Base-by-base conservation (phyloP, 164 flowering plant genomes). In the Magnolia sinica region DNA sequence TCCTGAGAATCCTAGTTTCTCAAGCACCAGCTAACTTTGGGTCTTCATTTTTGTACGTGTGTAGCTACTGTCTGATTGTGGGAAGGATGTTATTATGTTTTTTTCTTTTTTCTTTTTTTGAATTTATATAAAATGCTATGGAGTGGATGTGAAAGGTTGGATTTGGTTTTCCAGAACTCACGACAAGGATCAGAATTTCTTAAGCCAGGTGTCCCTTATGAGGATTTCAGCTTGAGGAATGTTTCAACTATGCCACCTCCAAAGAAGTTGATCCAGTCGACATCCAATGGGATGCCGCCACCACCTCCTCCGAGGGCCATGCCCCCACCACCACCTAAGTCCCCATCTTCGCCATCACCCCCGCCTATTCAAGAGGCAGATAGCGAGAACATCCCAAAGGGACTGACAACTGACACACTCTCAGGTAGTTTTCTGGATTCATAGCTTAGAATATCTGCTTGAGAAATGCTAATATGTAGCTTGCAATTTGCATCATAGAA, bases 181-280 rank as follows among this genome's bases (percentile, higher is more conserved):
- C 74, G 82, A 65, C 93, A 90, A 91, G 94, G 76, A 74, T 82
- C 85, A 49, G 89, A 87, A 74, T 68, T 78, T 76, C 75, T 68
- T 69, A 85, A 86, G 82, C 87, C 86, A 75, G 80, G 83, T 82
- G 81, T 76, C 75, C 67, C 71, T n/a, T 75, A 69, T 13, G 81
- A 81, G 69, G 84, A 83, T 75, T 45, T 68, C 70, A 81, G 71
- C 66, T 77, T 67, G 19, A 88, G 86, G 82, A 84, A 83, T 77
- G 73, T 82, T 76, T 83, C 89, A 18, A 82, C 73, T 24, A 86
- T 88, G 87, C 90, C 89, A 64, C 83, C 94, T 80, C 89, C 93
- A 67, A 90, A 79, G 88, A 91, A 87, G 81, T 79, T 86, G 79
- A 79, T 84, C 49, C 85, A 78, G 77, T 75, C 86, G 79, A 77